phyloP scores from a whole-genome alignment of 768 basidiomycete genomes.

The Mycena indigotica region DNA sequence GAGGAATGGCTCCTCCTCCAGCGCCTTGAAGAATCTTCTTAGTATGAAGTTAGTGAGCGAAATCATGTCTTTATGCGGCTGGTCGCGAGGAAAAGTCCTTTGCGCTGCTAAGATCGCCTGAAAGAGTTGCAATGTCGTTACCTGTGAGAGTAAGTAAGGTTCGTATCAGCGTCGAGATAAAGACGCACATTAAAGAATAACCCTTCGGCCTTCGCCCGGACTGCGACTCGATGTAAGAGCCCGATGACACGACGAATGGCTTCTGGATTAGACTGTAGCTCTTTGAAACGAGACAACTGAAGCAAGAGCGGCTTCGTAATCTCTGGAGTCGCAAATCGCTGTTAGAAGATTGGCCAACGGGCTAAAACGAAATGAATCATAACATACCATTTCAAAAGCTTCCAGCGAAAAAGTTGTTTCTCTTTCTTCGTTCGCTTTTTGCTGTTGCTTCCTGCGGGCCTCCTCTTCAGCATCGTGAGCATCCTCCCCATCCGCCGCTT shows the following conservation, averaged over 20 bases:
- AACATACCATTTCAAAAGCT: slow-evolving; percentile 80
- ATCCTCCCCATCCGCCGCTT: slow-evolving; percentile 55
- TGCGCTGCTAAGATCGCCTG: slow-evolving; percentile 82
- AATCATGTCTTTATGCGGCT: slow-evolving; percentile 80
- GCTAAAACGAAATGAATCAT: slow-evolving; percentile 8
- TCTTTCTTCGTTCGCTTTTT: slow-evolving; percentile 65
- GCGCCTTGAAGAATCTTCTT: slow-evolving; percentile 91
- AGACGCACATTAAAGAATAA: slow-evolving; percentile 87
- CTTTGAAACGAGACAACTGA: slow-evolving; percentile 83
- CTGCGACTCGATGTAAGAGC: slow-evolving; percentile 87
- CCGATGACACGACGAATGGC: slow-evolving; percentile 89
- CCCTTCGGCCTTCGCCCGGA: slow-evolving; percentile 90
- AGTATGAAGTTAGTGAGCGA: slow-evolving; percentile 84
- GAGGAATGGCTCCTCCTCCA: slow-evolving; percentile 82
- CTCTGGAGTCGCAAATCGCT: slow-evolving; percentile 91
- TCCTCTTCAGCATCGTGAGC: slow-evolving; percentile 73
- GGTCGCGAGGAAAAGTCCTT: slow-evolving; percentile 74
- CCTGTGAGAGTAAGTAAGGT: slow-evolving; percentile 49
- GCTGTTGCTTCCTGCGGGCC: slow-evolving; percentile 48
- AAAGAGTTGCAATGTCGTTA: slow-evolving; percentile 87
- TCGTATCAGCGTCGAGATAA: slow-evolving; percentile 13
- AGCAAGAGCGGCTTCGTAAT: slow-evolving; percentile 81
- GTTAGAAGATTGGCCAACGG: slow-evolving; percentile 11
- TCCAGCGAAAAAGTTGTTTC: slow-evolving; percentile 94
- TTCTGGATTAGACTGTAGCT: slow-evolving; percentile 70